Conservation (phyloP, 2,329 filamentous ascomycete genomes). For the Coleophoma crateriformis region DNA sequence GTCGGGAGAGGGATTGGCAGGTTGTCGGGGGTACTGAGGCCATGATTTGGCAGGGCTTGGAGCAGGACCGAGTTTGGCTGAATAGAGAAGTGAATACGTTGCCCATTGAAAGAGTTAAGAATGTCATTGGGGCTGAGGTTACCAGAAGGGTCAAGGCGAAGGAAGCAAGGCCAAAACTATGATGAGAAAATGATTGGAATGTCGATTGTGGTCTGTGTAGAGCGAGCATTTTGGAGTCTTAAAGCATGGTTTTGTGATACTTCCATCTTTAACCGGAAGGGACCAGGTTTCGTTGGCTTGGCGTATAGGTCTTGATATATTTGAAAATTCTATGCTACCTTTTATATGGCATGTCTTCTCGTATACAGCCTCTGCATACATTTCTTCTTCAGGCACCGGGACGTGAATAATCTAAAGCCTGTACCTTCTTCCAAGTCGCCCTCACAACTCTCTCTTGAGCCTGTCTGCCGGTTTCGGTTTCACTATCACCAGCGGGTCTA, state of each 20-base stretch:
- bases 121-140: slow-evolving; percentile 31
- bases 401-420: slow-evolving; percentile 59
- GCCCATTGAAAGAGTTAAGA: slow-evolving; percentile 54
- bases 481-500: slow-evolving; percentile 58
- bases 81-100: slow-evolving; percentile 58
- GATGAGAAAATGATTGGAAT: neutral
- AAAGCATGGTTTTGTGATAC: neutral
- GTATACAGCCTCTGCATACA: neutral
- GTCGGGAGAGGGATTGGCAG: slow-evolving; percentile 14
- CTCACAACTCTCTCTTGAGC: slow-evolving; percentile 65
- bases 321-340: too few relatives aligned
- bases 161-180: slow-evolving; percentile 26
- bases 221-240: neutral
- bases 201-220: neutral
- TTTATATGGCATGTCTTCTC: too few relatives aligned
- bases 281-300: too few relatives aligned
- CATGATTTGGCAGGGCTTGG: slow-evolving; percentile 25
- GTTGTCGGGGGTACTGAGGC: slow-evolving; percentile 21
- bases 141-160: slow-evolving; percentile 15
- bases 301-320: too few relatives aligned
- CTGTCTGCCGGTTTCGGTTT: slow-evolving; percentile 57
- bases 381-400: slow-evolving; percentile 43
- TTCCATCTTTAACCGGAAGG: neutral
- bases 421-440: slow-evolving; percentile 68
- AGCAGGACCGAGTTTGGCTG: slow-evolving; percentile 28